A percentile compares a stretch with the other conserved stretches of the same genome.
Conservation (phyloP, 805 yeast species). For the Candida arabinofermentans region DNA sequence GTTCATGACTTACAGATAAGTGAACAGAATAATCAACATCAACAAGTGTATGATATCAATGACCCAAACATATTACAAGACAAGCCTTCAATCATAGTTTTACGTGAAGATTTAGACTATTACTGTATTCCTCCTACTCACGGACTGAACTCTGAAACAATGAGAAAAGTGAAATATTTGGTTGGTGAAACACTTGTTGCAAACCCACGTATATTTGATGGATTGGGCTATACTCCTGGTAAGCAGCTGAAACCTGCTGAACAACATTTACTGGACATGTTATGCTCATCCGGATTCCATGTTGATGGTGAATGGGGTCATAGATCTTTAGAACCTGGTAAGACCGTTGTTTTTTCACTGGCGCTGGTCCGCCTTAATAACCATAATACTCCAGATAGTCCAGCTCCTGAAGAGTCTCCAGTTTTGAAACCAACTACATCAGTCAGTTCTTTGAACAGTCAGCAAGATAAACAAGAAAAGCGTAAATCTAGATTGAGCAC, state of each 20-base stretch:
- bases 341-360: slow-evolving; percentile 82
- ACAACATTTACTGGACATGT: slow-evolving; percentile 90
- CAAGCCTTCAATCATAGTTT: slow-evolving; percentile 86
- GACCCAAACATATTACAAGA: slow-evolving; percentile 66
- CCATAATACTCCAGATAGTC: slow-evolving; percentile 11
- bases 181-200: slow-evolving; percentile 65
- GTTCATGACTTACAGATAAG: slow-evolving; percentile 52
- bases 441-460: slow-evolving; percentile 16
- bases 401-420: slow-evolving; percentile 22
- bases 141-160: slow-evolving; percentile 52
- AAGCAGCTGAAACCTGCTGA: slow-evolving; percentile 81
- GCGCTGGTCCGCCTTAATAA: slow-evolving; percentile 60
- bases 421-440: slow-evolving; percentile 31
- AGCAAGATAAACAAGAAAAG: slow-evolving; percentile 28
- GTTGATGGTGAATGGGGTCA: slow-evolving; percentile 77
- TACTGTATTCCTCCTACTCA: slow-evolving; percentile 78
- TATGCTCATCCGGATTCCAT: slow-evolving; percentile 82
- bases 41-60: slow-evolving; percentile 27
- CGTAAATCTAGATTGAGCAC: slow-evolving; percentile 56
- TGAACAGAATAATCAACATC: slow-evolving; percentile 27
- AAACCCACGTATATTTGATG: slow-evolving; percentile 67
- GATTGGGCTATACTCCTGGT: slow-evolving; percentile 59
- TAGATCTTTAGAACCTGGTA: slow-evolving; percentile 80
- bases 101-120: slow-evolving; percentile 91
- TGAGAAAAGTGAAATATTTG: slow-evolving; percentile 63